Evolutionary conservation across 2,329 filamentous ascomycete species (phyloP).

Genomic region (Geoglossum cookeanum): DNA sequence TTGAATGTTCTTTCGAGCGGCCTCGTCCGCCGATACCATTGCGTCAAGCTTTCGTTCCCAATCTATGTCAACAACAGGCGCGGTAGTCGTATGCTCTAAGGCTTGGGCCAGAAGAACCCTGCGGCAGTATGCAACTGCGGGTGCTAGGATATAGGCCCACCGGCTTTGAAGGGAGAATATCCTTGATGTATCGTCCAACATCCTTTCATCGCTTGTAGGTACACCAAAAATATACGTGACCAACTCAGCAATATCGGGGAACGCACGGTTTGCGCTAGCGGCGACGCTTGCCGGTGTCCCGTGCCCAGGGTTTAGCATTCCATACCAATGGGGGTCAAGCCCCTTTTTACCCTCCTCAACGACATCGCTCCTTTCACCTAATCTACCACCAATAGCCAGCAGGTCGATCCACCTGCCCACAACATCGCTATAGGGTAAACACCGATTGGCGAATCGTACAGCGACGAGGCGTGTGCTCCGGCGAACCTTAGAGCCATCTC

Average conservation of each 20-base stretch:
- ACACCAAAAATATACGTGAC: conserved; percentile 17
- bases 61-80: conserved; percentile 46
- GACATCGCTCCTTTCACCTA: conserved; percentile 59
- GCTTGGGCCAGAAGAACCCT: conserved; percentile 32
- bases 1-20: conserved; percentile 39
- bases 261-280: conserved; percentile 18
- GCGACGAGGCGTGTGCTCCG: conserved; percentile 64
- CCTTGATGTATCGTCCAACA: background rate
- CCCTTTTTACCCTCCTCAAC: conserved; percentile 80
- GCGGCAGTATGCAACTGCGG: conserved; percentile 18
- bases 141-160: conserved; percentile 12
- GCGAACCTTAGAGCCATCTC: conserved; percentile 27
- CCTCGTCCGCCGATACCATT: conserved; percentile 48
- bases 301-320: conserved; percentile 38
- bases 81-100: conserved; percentile 23
- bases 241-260: conserved; percentile 21
- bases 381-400: conserved; percentile 49
- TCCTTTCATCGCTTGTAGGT: background rate
- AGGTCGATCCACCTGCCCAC: conserved; percentile 77
- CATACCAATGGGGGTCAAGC: conserved; percentile 59
- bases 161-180: conserved; percentile 6
- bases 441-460: conserved; percentile 78
- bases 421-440: conserved; percentile 60
- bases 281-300: background rate
- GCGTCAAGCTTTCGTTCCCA: conserved; percentile 71